Conservation (phyloP, 495 filamentous ascomycete species). For the Penicillium canariense region DNA sequence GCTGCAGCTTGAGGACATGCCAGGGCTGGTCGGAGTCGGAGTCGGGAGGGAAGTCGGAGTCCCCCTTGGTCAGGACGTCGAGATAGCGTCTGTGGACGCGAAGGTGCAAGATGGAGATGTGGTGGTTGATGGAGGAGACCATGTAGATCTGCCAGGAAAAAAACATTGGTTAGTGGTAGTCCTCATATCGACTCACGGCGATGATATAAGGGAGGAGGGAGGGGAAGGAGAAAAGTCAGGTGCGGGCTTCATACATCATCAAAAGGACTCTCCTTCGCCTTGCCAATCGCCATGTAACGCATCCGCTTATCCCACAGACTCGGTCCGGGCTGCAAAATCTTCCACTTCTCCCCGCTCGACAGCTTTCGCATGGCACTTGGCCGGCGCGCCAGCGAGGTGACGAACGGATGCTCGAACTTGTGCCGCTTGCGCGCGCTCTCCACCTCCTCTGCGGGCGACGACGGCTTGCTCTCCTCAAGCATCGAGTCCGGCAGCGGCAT, state of each 20-base stretch:
- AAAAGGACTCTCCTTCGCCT: slow-evolving; percentile 42
- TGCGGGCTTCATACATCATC: slow-evolving; percentile 51
- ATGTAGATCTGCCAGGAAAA: slow-evolving; percentile 73
- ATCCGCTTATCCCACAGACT: slow-evolving; percentile 76
- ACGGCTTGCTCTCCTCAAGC: slow-evolving; percentile 25
- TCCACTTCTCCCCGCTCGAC: slow-evolving; percentile 40
- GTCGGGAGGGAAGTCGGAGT: slow-evolving; percentile 35
- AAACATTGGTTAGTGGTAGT: slow-evolving; percentile 11
- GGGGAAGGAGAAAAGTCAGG: not conserved
- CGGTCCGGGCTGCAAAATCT: slow-evolving; percentile 59
- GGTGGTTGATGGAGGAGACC: slow-evolving; percentile 78
- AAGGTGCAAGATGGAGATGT: slow-evolving; percentile 71
- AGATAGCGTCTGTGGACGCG: slow-evolving; percentile 68
- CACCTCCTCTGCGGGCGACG: slow-evolving; percentile 10
- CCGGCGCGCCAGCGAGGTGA: slow-evolving; percentile 33
- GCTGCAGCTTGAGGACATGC: slow-evolving; percentile 60
- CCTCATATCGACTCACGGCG: too few relatives aligned
- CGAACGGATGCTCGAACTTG: slow-evolving; percentile 35
- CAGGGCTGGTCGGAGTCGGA: slow-evolving; percentile 56
- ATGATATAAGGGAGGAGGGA: not conserved
- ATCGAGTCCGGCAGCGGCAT: slow-evolving; percentile 28
- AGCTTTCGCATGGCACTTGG: slow-evolving; percentile 34
- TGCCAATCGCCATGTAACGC: slow-evolving; percentile 70
- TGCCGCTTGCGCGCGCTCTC: slow-evolving; percentile 42
- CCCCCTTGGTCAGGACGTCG: slow-evolving; percentile 45